These are phyloP conservation scores for Colletotrichum abscissum DNA, from an alignment of 2,329 filamentous ascomycete genomes.

Conservation along the genomic window DNA sequence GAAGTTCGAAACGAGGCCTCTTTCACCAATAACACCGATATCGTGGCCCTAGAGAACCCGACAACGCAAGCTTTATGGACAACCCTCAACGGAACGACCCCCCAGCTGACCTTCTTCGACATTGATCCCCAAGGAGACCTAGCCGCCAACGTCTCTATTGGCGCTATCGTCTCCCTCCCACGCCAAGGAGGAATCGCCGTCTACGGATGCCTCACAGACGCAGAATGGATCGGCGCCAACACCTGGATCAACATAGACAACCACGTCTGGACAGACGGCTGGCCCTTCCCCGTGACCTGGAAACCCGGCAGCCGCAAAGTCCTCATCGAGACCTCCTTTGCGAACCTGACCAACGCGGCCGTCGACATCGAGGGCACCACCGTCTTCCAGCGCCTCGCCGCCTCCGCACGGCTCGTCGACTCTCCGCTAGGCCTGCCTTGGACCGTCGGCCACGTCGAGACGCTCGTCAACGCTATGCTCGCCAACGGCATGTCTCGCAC, in stretches of 20 bases:
- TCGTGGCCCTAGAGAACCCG: neutral
- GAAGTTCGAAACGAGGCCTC: neutral
- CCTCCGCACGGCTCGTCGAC: neutral
- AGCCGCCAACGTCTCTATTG: neutral
- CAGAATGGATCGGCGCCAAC: neutral
- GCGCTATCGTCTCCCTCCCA: neutral
- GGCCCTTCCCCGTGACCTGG: neutral
- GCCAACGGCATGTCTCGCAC: conserved; percentile 12
- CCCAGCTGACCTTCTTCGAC: neutral
- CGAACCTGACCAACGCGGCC: conserved; percentile 7
- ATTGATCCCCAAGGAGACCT: neutral
- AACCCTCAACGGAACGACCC: neutral
- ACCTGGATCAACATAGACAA: neutral
- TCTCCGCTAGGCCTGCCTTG: neutral
- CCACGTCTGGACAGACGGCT: neutral
- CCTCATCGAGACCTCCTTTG: neutral
- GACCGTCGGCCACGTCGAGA: conserved; percentile 2
- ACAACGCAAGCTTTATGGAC: neutral
- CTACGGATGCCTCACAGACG: neutral
- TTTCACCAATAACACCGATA: neutral
- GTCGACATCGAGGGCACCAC: neutral
- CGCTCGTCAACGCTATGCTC: conserved; percentile 17
- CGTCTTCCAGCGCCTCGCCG: conserved; percentile 11
- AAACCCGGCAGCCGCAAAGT: neutral
- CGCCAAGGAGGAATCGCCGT: neutral